phyloP scores from a whole-genome alignment of 164 flowering plant species.

The Buxus sempervirens region DNA sequence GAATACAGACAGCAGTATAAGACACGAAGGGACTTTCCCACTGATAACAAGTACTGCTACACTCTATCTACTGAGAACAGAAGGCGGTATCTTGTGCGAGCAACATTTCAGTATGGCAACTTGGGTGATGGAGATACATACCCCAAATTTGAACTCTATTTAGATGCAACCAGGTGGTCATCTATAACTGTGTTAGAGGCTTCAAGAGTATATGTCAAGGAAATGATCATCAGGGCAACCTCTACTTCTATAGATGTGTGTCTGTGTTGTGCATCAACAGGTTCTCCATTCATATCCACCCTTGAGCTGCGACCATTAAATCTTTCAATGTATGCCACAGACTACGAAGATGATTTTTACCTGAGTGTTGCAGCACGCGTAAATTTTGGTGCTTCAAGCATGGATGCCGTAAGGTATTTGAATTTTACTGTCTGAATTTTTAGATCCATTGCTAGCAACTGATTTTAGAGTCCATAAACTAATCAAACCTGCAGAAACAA shows the following conservation, averaged over 20 bases:
- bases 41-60: conserved; percentile 76
- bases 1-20: conserved; percentile 42
- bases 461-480: neutral
- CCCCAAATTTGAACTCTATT: conserved; percentile 73
- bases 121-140: conserved; percentile 44
- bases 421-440: neutral
- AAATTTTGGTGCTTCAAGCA: conserved; percentile 74
- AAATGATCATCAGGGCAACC: conserved; percentile 80
- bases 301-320: conserved; percentile 86
- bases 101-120: conserved; percentile 79
- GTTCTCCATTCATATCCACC: conserved; percentile 86
- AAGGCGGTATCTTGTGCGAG: conserved; percentile 72
- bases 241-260: conserved; percentile 69
- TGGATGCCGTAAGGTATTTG: conserved; percentile 58
- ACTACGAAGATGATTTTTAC: conserved; percentile 74
- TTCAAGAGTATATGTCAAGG: conserved; percentile 61
- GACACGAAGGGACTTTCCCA: conserved; percentile 67
- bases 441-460: neutral
- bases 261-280: conserved; percentile 83
- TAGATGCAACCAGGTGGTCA: conserved; percentile 87
- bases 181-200: conserved; percentile 60
- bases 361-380: conserved; percentile 80
- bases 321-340: conserved; percentile 88
- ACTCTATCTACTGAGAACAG: conserved; percentile 51
- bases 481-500: neutral